Base-by-base conservation (phyloP, 2,329 filamentous ascomycete genomes). In the Metarhizium sp. region DNA sequence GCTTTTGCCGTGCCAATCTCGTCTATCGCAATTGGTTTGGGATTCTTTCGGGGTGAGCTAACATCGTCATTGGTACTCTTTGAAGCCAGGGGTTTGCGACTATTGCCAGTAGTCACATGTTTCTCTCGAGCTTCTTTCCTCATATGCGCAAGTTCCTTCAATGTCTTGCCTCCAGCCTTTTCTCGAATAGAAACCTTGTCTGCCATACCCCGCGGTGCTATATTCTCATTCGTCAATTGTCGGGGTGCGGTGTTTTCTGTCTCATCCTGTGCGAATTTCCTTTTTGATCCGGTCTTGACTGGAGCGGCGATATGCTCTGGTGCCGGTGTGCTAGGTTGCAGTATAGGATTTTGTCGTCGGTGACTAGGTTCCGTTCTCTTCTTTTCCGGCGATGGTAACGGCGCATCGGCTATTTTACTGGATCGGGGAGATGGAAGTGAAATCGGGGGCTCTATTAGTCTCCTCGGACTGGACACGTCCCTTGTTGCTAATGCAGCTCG, bases 21-120 rank as follows among this genome's bases (percentile, higher is more conserved):
- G 34, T 76, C 72, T 3, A 59, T 54, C 10, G 59, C 53, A 3
- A 61, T 40, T 10, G 65, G 57, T 53, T 73, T 77, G 2, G 67
- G 50, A 2, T 59, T 60, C 64, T 85, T 85, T 63, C 75, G 81
- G 0, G 82, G 82, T 2, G 84, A 85, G 34, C 73, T 71, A 47
- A 86, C 64, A 60, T 80, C 77, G 55, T 82, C 75, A 62, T 85
- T 85, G 16, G 79, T 78, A 67, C 73, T 86, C 69, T 86, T 86
- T 49, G 73, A 71, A 7, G 75, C 70, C 11, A 84, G 69, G 1
- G 80, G 77, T 56, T 74, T 78, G 51, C 80, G 75, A 40, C 66
- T 59, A 25, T 65, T 63, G 11, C 64, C 61, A 6, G 60, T 56
- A 1, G 62, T 57, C n/a, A 64, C 62, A 8, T 64, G 59, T 49